Conservation (phyloP, 352 stramenopile genomes). For the Globisporangium mamillatum region DNA sequence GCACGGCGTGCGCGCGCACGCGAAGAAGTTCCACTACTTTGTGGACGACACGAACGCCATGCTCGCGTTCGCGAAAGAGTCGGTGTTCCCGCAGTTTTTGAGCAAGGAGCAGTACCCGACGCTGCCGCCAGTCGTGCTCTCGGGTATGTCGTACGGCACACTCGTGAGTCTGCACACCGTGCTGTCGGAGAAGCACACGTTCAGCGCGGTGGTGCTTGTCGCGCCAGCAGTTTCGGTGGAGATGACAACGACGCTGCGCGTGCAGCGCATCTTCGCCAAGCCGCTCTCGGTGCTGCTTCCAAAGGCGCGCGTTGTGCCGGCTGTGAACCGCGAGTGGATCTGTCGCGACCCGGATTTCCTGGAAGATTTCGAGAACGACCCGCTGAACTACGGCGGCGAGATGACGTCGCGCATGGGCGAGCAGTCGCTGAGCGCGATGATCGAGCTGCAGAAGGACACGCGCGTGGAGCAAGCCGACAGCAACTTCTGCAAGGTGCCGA, state of each 20-base stretch:
- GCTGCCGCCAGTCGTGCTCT: slow-evolving; percentile 22
- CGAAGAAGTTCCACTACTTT: slow-evolving; percentile 38
- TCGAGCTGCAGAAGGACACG: slow-evolving; percentile 25
- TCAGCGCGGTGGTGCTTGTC: slow-evolving; percentile 26
- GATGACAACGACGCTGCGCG: slow-evolving; percentile 10
- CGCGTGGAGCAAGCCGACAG: slow-evolving; percentile 31
- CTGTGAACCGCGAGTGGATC: slow-evolving; percentile 24
- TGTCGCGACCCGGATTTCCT: slow-evolving; percentile 27
- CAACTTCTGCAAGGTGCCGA: slow-evolving; percentile 23
- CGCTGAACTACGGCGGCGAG: slow-evolving; percentile 30
- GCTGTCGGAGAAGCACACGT: slow-evolving; percentile 23
- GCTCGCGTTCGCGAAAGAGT: slow-evolving; percentile 32
- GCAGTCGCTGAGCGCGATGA: slow-evolving; percentile 36
- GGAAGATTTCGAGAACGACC: slow-evolving; percentile 29
- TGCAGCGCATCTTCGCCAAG: slow-evolving; percentile 22
- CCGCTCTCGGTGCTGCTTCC: slow-evolving; percentile 21
- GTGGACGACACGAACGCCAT: slow-evolving; percentile 56
- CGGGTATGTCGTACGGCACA: slow-evolving; percentile 33
- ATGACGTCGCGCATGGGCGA: slow-evolving; percentile 45
- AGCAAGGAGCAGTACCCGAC: neutral
- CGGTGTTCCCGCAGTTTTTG: slow-evolving; percentile 29
- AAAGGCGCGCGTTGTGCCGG: slow-evolving; percentile 29
- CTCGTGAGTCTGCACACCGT: slow-evolving; percentile 32
- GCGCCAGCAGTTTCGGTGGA: slow-evolving; percentile 24
- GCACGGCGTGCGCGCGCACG: slow-evolving; percentile 30